Conservation (phyloP, 169 alveolate species). For the Plasmodium fragile region DNA sequence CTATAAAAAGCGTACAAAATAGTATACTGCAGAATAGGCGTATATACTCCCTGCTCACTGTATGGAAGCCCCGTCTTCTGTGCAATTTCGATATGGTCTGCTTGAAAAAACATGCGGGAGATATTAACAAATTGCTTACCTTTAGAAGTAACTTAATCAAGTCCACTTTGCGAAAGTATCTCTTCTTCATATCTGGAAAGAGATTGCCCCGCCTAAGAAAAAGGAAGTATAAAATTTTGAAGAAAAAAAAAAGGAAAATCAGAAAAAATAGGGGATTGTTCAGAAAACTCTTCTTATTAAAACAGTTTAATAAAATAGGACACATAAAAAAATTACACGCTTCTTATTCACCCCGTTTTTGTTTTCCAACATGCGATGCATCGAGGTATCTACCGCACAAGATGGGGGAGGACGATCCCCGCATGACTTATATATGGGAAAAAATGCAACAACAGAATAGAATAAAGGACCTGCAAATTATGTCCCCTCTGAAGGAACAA, state of each 20-base stretch:
- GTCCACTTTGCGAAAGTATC: neutral
- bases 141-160: neutral
- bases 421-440: neutral
- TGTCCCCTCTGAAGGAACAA: neutral
- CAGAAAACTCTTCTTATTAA: constrained; percentile 15
- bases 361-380: neutral
- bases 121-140: neutral
- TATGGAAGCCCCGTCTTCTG: neutral
- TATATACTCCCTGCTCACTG: neutral
- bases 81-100: constrained; percentile 18
- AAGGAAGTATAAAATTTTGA: neutral
- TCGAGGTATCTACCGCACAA: neutral
- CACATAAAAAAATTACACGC: neutral
- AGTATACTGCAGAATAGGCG: neutral
- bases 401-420: neutral
- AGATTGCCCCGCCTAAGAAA: neutral
- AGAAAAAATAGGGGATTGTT: neutral
- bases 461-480: neutral
- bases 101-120: constrained; percentile 1
- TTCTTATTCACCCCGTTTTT: neutral
- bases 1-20: neutral
- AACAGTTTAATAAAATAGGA: constrained; percentile 4
- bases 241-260: neutral
- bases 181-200: neutral
- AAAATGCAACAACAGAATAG: neutral